Evolutionary conservation across 345 rosid species (phyloP).

Genomic region (Xanthoceras sorbifolium): DNA sequence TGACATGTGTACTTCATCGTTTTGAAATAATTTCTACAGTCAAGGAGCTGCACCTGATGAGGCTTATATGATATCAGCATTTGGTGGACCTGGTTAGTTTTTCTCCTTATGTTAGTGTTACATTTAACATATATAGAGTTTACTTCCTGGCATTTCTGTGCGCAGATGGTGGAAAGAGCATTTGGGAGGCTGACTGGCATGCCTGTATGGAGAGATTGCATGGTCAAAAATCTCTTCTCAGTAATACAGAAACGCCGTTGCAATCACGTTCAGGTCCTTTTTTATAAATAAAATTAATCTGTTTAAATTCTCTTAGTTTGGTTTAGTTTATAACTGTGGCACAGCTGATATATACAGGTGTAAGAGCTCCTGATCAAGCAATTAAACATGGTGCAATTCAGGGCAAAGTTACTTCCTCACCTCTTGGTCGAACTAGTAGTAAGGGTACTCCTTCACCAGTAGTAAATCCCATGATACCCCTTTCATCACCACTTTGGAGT

Average conservation of each 20-base stretch:
- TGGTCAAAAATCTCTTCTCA: constrained; percentile 51
- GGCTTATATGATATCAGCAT: constrained; percentile 94
- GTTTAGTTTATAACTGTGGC: constrained; percentile 17
- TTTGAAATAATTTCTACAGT: constrained; percentile 48
- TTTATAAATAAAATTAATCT: neutral
- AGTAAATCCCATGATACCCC: constrained; percentile 58
- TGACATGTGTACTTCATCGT: neutral
- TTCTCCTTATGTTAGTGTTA: constrained; percentile 20
- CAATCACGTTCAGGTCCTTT: constrained; percentile 67
- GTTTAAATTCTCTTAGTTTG: constrained; percentile 3
- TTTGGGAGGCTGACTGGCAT: constrained; percentile 88
- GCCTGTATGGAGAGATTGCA: constrained; percentile 57
- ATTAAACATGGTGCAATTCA: constrained; percentile 44
- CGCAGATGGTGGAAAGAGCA: constrained; percentile 78
- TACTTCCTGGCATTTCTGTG: constrained; percentile 16
- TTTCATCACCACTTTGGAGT: constrained; percentile 88
- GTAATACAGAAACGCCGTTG: constrained; percentile 65
- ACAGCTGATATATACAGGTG: constrained; percentile 34
- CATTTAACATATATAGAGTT: constrained; percentile 1
- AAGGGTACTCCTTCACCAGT: constrained; percentile 55
- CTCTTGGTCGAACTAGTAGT: constrained; percentile 51
- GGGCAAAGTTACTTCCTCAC: constrained; percentile 52
- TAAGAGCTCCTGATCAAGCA: constrained; percentile 51
- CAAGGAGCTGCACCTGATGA: constrained; percentile 93
- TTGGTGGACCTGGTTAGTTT: constrained; percentile 85